Evolutionary conservation across 441 rosid genomes (phyloP), one percentile per base, ranked within the genome.

Genomic region (California macrophylla): DNA sequence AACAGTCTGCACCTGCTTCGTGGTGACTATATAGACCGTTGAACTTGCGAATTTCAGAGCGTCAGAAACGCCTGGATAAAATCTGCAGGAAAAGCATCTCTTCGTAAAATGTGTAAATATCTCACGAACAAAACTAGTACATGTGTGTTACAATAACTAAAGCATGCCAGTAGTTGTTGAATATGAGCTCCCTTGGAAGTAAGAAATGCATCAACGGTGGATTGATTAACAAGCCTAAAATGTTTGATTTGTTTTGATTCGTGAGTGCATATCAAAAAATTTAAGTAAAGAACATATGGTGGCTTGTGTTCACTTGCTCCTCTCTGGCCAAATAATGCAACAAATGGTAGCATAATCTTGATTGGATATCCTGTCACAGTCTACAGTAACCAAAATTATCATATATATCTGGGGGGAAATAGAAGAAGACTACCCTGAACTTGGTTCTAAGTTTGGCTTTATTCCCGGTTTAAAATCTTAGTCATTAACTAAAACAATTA

Each of bases 61-160:
- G 56, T 93, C 97, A 56, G 96, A 82, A 64, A 89, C 89, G 68
- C 96, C 98, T 0, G 96, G 96, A 81, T 91, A 91, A 71, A 93
- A 86, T 81, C 96, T 91, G 86, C 80, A 79, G 42, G 23, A 71
- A 61, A 75, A 66, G 60, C 66, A 81, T 40, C 61, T 25, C 20
- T 52, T 60, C 30, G 64, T 71, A 66, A 77, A 66, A 3, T 4
- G 12, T 54, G 25, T 54, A 54, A 20, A 20, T 54, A 54, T 21
- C 26, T 54, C 61, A 54, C 1, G 25, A 20, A 54, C 23, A 50
- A 50, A 50, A 50, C 23, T 1, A 15, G 15, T 45, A 45, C 52
- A 45, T 45, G 16, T 15, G 16, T 3, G 16, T 40, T 40, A 40
- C 50, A 9, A 40, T 2, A 40, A 10, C 47, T 4, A n/a, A 9